Conservation (phyloP, 176 grass and related monocot species). For the Oryza glaberrima region DNA sequence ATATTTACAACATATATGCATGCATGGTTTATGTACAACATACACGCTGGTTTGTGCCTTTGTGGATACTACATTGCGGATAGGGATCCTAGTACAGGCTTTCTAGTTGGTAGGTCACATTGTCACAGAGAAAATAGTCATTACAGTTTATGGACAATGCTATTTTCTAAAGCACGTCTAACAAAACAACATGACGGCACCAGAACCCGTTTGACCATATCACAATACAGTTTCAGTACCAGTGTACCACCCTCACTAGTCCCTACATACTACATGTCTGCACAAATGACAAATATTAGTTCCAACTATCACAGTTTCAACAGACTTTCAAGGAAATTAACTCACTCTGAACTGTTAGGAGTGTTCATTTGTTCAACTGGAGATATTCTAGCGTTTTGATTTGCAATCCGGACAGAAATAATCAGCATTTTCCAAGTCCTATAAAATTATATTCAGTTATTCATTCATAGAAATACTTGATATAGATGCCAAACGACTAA, state of each 20-base stretch:
- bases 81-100: not conserved
- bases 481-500: conserved; percentile 2
- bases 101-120: not conserved
- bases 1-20: not conserved
- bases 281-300: not conserved
- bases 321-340: not conserved
- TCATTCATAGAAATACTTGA: conserved; percentile 14
- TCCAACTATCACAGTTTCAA: not conserved
- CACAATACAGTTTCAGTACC: not conserved
- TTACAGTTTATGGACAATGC: not conserved
- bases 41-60: not conserved
- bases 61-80: not conserved
- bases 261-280: not conserved
- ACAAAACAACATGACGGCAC: not conserved
- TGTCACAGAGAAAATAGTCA: not conserved
- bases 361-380: conserved; percentile 26
- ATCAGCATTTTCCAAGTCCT: conserved; percentile 81
- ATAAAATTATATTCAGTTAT: conserved; percentile 16
- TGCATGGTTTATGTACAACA: not conserved
- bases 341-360: conserved; percentile 50
- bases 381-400: conserved; percentile 49
- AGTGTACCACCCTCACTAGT: not conserved
- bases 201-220: not conserved
- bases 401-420: conserved; percentile 96
- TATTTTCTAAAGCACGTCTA: not conserved